Evolutionary conservation across 169 alveolate species (phyloP).

Genomic region (Plasmodium knowlesi): DNA sequence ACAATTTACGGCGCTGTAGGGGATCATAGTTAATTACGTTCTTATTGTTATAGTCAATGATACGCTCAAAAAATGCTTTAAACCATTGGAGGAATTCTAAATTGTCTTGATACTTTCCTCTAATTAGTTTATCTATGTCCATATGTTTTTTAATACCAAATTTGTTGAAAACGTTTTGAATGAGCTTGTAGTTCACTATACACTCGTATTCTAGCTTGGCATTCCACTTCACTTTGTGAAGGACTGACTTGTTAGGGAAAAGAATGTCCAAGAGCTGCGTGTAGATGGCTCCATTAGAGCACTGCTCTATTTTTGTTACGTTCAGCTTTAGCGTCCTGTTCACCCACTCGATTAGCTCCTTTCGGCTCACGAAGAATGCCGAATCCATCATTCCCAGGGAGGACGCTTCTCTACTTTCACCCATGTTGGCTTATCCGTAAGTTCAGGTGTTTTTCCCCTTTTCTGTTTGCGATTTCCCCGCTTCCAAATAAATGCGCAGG

Average conservation of each 20-base stretch:
- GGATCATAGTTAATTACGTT: slow-evolving; percentile 82
- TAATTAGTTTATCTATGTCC: slow-evolving; percentile 92
- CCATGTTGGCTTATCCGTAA: background rate
- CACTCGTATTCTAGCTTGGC: slow-evolving; percentile 96
- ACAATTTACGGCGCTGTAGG: slow-evolving; percentile 84
- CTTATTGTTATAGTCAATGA: slow-evolving; percentile 84
- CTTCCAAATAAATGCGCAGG: background rate
- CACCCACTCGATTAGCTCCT: slow-evolving; percentile 93
- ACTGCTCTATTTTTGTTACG: slow-evolving; percentile 94
- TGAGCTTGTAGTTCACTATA: slow-evolving; percentile 93
- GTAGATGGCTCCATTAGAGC: slow-evolving; percentile 97
- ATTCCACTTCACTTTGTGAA: slow-evolving; percentile 94
- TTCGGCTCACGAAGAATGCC: slow-evolving; percentile 89
- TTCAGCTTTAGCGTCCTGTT: slow-evolving; percentile 87
- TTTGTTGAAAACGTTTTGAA: slow-evolving; percentile 94
- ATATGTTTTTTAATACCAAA: slow-evolving; percentile 92
- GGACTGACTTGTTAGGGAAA: slow-evolving; percentile 90
- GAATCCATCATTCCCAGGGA: slow-evolving; percentile 91
- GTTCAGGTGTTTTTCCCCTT: background rate
- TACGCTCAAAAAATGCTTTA: slow-evolving; percentile 93
- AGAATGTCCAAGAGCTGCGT: slow-evolving; percentile 94
- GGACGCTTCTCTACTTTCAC: slow-evolving; percentile 1
- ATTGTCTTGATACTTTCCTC: slow-evolving; percentile 96
- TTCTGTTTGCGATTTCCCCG: background rate
- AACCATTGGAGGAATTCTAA: slow-evolving; percentile 98